phyloP scores from a whole-genome alignment of 768 basidiomycete species.

The Agrocybe chaxingu region DNA sequence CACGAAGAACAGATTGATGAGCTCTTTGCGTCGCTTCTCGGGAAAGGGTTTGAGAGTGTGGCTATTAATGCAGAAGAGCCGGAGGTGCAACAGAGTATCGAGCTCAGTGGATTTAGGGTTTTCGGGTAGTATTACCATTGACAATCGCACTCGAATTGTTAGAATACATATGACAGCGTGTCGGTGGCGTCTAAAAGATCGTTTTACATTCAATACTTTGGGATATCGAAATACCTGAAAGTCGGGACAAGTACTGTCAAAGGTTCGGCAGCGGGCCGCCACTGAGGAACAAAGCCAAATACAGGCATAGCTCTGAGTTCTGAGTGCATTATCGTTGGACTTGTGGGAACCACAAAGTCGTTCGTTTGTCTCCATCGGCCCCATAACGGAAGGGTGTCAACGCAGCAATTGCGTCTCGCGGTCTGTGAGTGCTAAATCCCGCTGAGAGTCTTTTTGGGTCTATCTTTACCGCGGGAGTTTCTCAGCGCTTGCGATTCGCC shows the following conservation, averaged over 20 bases:
- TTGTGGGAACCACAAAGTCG: conserved; percentile 1
- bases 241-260: too few relatives aligned
- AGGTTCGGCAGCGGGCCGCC: conserved; percentile 9
- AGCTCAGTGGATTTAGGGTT: conserved; percentile 49
- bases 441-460: neutral
- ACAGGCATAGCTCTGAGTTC: conserved; percentile 16
- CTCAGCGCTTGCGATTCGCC: too few relatives aligned
- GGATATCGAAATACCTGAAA: too few relatives aligned
- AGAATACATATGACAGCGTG: too few relatives aligned
- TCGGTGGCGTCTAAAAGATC: too few relatives aligned
- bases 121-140: conserved; percentile 43
- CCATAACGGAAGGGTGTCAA: too few relatives aligned
- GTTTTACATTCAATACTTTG: too few relatives aligned
- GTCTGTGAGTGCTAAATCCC: too few relatives aligned
- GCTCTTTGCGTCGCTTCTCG: conserved; percentile 84
- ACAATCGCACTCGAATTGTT: too few relatives aligned
- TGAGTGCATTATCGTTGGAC: neutral
- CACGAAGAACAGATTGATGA: conserved; percentile 97
- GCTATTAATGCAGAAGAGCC: conserved; percentile 24
- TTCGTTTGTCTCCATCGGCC: neutral
- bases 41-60: conserved; percentile 58
- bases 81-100: conserved; percentile 22
- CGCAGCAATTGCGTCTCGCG: too few relatives aligned
- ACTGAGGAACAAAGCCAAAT: conserved; percentile 41
- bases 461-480: neutral